Base-by-base conservation (phyloP, 2,329 filamentous ascomycete species). In the Ophiocordyceps camponoti-leonardi region DNA sequence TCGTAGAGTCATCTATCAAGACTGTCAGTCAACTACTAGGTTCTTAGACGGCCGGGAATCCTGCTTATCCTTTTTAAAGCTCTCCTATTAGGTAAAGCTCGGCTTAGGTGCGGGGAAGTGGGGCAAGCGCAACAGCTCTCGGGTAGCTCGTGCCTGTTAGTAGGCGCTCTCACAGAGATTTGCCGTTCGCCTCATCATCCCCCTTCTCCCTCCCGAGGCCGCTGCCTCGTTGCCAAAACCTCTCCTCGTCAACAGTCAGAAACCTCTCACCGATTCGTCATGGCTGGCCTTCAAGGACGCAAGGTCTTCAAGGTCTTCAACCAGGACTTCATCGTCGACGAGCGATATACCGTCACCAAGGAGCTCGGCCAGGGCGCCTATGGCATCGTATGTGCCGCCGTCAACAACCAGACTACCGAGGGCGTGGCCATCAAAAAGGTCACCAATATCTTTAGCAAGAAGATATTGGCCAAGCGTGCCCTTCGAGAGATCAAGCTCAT, bases 401-500 rank as follows among this genome's bases (percentile, higher is more conserved):
- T 86, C 53, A 95, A 96, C 72, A 81, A 79, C 61, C 79, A 87
- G 64, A 93, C 84, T 30, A 82, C 79, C 58, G 92, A 98, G 62
- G 88, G 90, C 39, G 88, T 98, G 51, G 92, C 92, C 57, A 92
- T 98, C 73, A 98, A 98, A 69, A 98, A 98, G 69, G 86, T 98
- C 63, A 98, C 92, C 71, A 98, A 98, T 83, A 90, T 98, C 57
- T 98, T 98, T 68, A 95, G 87, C 76, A 98, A 98, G 72, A 96
- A 96, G 79, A 98, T 98, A 56, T 75, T 98, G 54, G 92, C 92
- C 57, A 98, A 98, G 79, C 85, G 92, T 60, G 92, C 92, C 44
- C 67, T 98, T 72, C 81, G 92, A 65, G 92, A 98, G 70, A 96
- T 98, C 68, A 98, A 96, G 77, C 77, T 98, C 55, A 74, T 98